Conservation (phyloP, 1,139 yeast species). For the Trichomonascaceae sp. region DNA sequence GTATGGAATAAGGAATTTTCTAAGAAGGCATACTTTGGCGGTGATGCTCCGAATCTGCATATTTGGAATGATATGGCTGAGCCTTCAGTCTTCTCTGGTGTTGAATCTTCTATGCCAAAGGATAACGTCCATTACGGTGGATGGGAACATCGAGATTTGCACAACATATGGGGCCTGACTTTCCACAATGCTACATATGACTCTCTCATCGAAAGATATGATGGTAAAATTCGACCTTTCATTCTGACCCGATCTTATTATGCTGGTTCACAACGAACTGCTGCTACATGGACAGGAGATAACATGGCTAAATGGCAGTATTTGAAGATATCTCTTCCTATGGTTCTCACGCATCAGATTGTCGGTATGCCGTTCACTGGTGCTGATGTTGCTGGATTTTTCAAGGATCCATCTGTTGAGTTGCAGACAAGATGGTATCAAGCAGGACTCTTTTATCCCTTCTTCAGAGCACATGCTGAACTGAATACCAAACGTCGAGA, state of each 20-base stretch:
- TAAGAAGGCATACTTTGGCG: slow-evolving; percentile 41
- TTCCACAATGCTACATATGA: slow-evolving; percentile 75
- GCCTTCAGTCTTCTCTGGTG: slow-evolving; percentile 91
- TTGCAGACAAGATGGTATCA: slow-evolving; percentile 91
- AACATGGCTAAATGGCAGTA: slow-evolving; percentile 92
- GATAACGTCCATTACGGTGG: slow-evolving; percentile 71
- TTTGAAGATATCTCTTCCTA: slow-evolving; percentile 72
- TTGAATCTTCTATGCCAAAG: slow-evolving; percentile 85
- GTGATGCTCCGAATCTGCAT: slow-evolving; percentile 55
- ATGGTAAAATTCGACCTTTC: slow-evolving; percentile 65
- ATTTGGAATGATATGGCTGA: slow-evolving; percentile 99
- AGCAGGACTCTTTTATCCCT: slow-evolving; percentile 92
- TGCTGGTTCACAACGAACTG: slow-evolving; percentile 86
- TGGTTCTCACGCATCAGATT: slow-evolving; percentile 74
- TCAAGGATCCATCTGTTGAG: slow-evolving; percentile 80
- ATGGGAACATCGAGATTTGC: slow-evolving; percentile 88
- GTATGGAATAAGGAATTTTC: slow-evolving; percentile 54
- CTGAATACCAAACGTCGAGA: slow-evolving; percentile 88
- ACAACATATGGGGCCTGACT: slow-evolving; percentile 75
- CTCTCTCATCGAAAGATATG: slow-evolving; percentile 52
- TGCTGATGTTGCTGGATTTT: slow-evolving; percentile 96
- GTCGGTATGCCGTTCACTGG: slow-evolving; percentile 93
- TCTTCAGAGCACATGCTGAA: slow-evolving; percentile 95
- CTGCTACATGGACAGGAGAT: slow-evolving; percentile 98
- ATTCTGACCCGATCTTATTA: slow-evolving; percentile 80